Percentiles rank a stretch among this genome's conserved stretches.
Evolutionary conservation across 2,329 filamentous ascomycete genomes (phyloP).

Genomic region (Rachicladosporium sp.): DNA sequence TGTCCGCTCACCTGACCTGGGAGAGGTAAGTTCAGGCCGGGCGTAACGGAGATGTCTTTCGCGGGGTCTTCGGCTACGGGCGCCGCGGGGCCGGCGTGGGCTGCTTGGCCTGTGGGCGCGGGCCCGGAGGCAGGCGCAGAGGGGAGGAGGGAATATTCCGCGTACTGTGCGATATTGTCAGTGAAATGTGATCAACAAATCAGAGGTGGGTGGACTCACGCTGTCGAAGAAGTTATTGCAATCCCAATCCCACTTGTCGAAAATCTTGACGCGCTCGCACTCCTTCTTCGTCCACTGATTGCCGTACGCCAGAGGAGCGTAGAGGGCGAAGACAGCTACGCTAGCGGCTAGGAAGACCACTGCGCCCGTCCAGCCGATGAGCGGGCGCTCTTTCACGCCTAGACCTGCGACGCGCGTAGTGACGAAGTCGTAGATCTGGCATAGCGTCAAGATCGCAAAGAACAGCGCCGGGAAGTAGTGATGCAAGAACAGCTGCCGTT

Average conservation of each 20-base stretch:
- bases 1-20: neutral
- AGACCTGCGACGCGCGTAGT: constrained; percentile 60
- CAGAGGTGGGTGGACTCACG: constrained; percentile 45
- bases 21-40: constrained; percentile 2
- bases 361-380: constrained; percentile 62
- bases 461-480: constrained; percentile 97
- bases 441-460: constrained; percentile 74
- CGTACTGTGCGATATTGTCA: constrained; percentile 11
- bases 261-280: constrained; percentile 77
- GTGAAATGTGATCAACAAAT: constrained; percentile 1
- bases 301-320: constrained; percentile 80
- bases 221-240: constrained; percentile 84
- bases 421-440: constrained; percentile 77
- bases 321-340: constrained; percentile 68
- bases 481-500: constrained; percentile 93
- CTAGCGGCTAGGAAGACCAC: constrained; percentile 62
- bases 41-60: constrained; percentile 24
- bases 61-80: constrained; percentile 25
- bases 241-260: constrained; percentile 91
- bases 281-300: constrained; percentile 85
- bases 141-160: constrained; percentile 19
- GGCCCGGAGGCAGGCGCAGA: constrained; percentile 11
- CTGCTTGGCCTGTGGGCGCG: constrained; percentile 17
- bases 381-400: constrained; percentile 55
- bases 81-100: constrained; percentile 19